Conservation (phyloP, 208 protist species). For the Crithidia bombi region DNA sequence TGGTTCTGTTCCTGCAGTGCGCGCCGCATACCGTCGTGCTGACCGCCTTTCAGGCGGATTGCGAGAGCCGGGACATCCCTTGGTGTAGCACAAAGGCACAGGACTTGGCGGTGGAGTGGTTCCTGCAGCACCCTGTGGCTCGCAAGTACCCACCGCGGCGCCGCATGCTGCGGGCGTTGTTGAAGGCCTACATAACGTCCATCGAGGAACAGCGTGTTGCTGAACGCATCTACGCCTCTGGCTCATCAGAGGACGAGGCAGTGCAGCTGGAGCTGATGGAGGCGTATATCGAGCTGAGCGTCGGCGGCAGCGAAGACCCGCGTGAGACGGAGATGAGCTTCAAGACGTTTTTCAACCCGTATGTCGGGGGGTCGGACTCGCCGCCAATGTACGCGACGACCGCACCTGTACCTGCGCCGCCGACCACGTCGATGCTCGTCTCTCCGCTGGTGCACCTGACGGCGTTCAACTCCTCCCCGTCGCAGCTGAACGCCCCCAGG, state of each 20-base stretch:
- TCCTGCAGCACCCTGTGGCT: constrained; percentile 63
- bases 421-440: constrained; percentile 1
- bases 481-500: constrained; percentile 1
- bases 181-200: constrained; percentile 69
- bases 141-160: constrained; percentile 55
- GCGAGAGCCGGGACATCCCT: constrained; percentile 41
- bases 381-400: constrained; percentile 8
- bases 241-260: constrained; percentile 34
- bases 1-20: constrained; percentile 76
- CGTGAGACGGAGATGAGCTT: constrained; percentile 52
- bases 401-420: background rate
- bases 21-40: constrained; percentile 59
- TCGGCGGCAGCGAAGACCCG: constrained; percentile 11
- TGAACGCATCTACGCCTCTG: background rate
- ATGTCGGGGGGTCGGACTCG: constrained; percentile 18
- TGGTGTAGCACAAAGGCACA: constrained; percentile 65
- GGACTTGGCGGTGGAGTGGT: constrained; percentile 51
- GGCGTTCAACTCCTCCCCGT: constrained; percentile 9
- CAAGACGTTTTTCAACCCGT: constrained; percentile 72
- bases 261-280: constrained; percentile 66
- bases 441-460: constrained; percentile 7
- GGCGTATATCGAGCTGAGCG: constrained; percentile 57
- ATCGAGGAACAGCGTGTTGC: constrained; percentile 51
- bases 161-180: constrained; percentile 55
- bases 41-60: constrained; percentile 71